These are phyloP conservation scores for Psilocybe mexicana DNA, from an alignment of 1,284 basidiomycete species.

Conservation along the genomic window DNA sequence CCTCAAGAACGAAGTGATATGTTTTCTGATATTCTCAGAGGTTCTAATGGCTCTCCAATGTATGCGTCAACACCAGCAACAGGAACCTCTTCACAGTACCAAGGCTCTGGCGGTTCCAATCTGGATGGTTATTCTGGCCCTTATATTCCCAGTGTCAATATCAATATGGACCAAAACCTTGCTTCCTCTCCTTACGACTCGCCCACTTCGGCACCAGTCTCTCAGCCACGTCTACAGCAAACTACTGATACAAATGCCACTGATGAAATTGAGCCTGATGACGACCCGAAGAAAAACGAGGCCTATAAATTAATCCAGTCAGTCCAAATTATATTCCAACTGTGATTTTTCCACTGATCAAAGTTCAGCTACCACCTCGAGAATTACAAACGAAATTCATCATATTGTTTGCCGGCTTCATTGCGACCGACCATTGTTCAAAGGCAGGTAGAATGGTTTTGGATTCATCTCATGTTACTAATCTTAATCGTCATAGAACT, in stretches of 20 bases:
- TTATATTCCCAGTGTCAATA: slow-evolving; percentile 58
- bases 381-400: slow-evolving; percentile 78
- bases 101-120: slow-evolving; percentile 30
- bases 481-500: slow-evolving; percentile 49
- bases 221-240: slow-evolving; percentile 26
- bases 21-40: slow-evolving; percentile 65
- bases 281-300: slow-evolving; percentile 71
- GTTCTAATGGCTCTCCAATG: slow-evolving; percentile 58
- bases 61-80: slow-evolving; percentile 52
- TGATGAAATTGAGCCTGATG: slow-evolving; percentile 52
- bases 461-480: neutral
- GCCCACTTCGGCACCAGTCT: slow-evolving; percentile 24
- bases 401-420: slow-evolving; percentile 87
- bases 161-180: slow-evolving; percentile 55
- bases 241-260: slow-evolving; percentile 10
- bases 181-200: slow-evolving; percentile 47
- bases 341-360: neutral
- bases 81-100: slow-evolving; percentile 39
- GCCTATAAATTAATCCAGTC: slow-evolving; percentile 83
- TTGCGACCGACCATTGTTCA: slow-evolving; percentile 85
- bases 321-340: slow-evolving; percentile 19
- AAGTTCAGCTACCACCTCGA: slow-evolving; percentile 76
- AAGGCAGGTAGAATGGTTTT: slow-evolving; percentile 44
- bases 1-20: slow-evolving; percentile 47
- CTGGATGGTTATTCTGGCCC: slow-evolving; percentile 50